Evolutionary conservation across 495 filamentous ascomycete species (phyloP).

Genomic region (Aspergillus ostianus): DNA sequence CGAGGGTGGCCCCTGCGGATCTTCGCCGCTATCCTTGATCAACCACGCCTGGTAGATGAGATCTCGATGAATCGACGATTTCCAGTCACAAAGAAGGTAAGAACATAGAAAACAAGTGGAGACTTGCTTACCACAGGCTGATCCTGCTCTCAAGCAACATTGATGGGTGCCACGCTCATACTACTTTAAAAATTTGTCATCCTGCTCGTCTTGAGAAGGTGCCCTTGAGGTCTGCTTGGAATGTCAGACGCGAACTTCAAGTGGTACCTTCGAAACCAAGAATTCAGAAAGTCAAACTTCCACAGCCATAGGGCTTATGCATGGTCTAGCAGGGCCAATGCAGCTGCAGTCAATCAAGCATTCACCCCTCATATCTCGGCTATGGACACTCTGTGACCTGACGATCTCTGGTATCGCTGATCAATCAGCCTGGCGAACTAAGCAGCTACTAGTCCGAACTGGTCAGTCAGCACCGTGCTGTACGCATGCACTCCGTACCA

Average conservation of each 20-base stretch:
- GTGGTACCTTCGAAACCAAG: background rate
- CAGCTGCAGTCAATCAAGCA: background rate
- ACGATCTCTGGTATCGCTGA: background rate
- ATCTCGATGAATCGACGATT: background rate
- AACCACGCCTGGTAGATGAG: background rate
- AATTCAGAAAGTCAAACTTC: background rate
- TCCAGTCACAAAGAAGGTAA: background rate
- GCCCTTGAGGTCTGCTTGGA: background rate
- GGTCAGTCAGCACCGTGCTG: background rate
- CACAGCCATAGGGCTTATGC: background rate
- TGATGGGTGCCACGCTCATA: background rate
- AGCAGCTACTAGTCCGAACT: background rate
- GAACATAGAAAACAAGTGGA: background rate
- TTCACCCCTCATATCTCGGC: background rate
- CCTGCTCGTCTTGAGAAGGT: background rate
- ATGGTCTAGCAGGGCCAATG: background rate
- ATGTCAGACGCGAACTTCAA: background rate
- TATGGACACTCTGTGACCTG: background rate
- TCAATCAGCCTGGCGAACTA: background rate
- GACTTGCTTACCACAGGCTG: background rate
- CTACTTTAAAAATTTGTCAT: background rate
- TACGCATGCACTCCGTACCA: background rate
- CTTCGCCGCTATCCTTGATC: background rate
- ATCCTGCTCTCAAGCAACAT: background rate
- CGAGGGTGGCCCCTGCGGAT: background rate